Conservation (phyloP, 345 rosid genomes). For the Lepidium sativum region DNA sequence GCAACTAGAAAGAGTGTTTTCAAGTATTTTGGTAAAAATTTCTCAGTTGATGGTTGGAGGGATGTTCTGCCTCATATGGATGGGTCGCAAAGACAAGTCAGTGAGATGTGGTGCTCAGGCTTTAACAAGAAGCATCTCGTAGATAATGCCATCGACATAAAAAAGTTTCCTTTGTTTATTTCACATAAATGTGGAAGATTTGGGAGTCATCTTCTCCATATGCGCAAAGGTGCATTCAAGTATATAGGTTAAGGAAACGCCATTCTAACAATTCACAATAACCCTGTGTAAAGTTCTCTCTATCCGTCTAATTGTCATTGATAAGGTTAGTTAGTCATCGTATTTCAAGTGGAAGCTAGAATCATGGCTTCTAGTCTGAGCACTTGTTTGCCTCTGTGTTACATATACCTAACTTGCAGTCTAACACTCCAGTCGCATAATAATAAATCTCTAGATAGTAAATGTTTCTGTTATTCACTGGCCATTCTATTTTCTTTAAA, state of each 20-base stretch:
- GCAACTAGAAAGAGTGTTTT: conserved; percentile 40
- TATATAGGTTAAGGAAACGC: background rate
- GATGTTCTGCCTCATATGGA: conserved; percentile 31
- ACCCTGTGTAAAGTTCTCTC: too few species aligned
- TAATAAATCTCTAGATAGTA: background rate
- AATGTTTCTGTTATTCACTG: background rate
- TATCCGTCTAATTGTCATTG: background rate
- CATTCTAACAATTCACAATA: background rate
- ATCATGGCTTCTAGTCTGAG: background rate
- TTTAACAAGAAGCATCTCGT: conserved; percentile 30
- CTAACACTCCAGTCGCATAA: background rate
- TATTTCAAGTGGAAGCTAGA: background rate
- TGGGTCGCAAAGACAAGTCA: conserved; percentile 42
- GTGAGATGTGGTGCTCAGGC: conserved; percentile 35
- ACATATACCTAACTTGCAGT: background rate
- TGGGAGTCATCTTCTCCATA: conserved; percentile 29
- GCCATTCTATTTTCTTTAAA: background rate
- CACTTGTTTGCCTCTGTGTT: background rate
- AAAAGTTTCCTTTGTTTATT: conserved; percentile 31
- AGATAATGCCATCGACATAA: conserved; percentile 25
- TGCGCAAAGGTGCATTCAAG: conserved; percentile 39
- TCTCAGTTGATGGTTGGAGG: conserved; percentile 34
- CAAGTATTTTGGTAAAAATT: conserved; percentile 26
- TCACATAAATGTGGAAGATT: conserved; percentile 37
- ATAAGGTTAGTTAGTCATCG: background rate